Evolutionary conservation across 2,329 filamentous ascomycete species (phyloP).

Genomic region (Fusarium secorum): DNA sequence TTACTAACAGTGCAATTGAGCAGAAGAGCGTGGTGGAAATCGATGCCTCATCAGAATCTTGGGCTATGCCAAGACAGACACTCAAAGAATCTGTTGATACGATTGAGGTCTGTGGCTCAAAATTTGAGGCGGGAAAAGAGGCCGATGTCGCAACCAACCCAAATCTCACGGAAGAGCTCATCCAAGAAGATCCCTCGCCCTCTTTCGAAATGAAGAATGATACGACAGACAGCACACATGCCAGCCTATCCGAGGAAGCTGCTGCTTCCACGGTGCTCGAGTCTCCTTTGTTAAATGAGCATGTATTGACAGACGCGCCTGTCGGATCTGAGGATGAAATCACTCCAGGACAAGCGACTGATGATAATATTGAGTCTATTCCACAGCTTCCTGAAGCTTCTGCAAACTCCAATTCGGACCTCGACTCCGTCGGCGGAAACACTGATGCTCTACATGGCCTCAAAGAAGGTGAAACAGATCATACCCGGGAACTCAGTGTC

Average conservation of each 20-base stretch:
- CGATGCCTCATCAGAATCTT: not conserved
- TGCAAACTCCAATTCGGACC: not conserved
- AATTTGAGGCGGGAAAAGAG: not conserved
- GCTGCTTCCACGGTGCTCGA: not conserved
- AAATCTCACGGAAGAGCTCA: not conserved
- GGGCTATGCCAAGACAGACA: not conserved
- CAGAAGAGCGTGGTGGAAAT: slow-evolving; percentile 2
- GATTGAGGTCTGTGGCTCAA: not conserved
- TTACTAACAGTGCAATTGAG: slow-evolving; percentile 27
- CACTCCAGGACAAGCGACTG: not conserved
- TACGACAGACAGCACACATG: slow-evolving; percentile 12
- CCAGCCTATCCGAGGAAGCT: not conserved
- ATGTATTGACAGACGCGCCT: slow-evolving; percentile 3
- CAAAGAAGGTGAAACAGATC: not conserved
- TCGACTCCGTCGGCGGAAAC: not conserved
- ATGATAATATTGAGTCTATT: not conserved
- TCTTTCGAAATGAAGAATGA: slow-evolving; percentile 26
- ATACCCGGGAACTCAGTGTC: not conserved
- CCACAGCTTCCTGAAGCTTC: not conserved
- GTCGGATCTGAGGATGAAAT: not conserved
- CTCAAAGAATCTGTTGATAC: not conserved
- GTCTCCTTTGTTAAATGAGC: not conserved
- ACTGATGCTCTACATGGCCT: not conserved
- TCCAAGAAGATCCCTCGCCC: not conserved
- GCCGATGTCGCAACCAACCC: not conserved